Percentiles rank a stretch among this genome's conserved stretches.
Conservation (phyloP, 139 green algal genomes). For the Chlorella sp. region DNA sequence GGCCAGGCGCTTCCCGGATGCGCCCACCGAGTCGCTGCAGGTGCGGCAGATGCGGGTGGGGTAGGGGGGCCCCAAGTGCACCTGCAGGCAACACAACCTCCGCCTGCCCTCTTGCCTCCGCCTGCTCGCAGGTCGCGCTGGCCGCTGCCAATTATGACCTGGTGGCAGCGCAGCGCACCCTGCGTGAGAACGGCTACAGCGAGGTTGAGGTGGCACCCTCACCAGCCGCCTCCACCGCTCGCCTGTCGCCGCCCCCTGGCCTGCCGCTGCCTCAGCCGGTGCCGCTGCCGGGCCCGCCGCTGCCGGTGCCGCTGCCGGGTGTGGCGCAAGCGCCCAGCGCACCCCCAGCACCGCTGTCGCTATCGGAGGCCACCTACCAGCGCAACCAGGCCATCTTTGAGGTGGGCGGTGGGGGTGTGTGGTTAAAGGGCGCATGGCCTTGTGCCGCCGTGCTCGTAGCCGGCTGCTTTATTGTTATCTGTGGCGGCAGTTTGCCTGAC, state of each 20-base stretch:
- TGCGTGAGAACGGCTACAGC: slow-evolving; percentile 7
- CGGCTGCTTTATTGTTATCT: background rate
- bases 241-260: background rate
- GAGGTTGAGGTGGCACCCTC: background rate
- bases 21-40: background rate
- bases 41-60: background rate
- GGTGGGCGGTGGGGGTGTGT: background rate
- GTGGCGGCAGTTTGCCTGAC: too few relatives aligned
- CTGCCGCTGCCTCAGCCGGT: background rate
- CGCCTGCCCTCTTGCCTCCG: background rate
- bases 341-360: background rate
- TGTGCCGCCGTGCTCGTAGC: too few relatives aligned
- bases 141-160: background rate
- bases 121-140: slow-evolving; percentile 3
- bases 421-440: too few relatives aligned
- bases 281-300: background rate
- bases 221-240: too few relatives aligned
- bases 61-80: background rate
- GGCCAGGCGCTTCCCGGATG: slow-evolving; percentile 8
- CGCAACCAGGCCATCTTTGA: slow-evolving; percentile 27
- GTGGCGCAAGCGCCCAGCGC: background rate
- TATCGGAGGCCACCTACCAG: slow-evolving; percentile 11
- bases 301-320: background rate
- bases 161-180: background rate
- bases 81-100: background rate